A percentile compares a stretch with the other conserved stretches of the same genome.
These are phyloP conservation scores for Pseudodiploospora longispora DNA, from an alignment of 2,329 filamentous ascomycete genomes.

Conservation along the genomic window DNA sequence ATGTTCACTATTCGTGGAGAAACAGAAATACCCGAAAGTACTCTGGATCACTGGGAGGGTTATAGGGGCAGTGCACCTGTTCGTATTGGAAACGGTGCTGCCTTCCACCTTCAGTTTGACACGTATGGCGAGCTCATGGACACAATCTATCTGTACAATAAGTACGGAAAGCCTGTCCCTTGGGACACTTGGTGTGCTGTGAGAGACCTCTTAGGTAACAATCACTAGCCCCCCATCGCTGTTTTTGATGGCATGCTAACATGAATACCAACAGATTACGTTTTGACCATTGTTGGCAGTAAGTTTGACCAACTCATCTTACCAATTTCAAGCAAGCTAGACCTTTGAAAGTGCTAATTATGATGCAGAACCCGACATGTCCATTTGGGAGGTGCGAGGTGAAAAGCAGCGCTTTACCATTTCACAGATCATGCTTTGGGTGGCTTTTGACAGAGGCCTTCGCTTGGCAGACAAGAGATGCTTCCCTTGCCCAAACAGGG, in stretches of 20 bases:
- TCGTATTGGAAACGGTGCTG: constrained; percentile 69
- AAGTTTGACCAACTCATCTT: constrained; percentile 11
- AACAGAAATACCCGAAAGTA: constrained; percentile 64
- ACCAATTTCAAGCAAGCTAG: not conserved
- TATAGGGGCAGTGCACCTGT: constrained; percentile 65
- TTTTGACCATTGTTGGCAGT: constrained; percentile 57
- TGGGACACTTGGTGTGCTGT: constrained; percentile 72
- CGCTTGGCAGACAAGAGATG: constrained; percentile 68
- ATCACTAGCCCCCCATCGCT: not conserved
- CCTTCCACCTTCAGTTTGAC: constrained; percentile 68
- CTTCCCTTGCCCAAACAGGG: constrained; percentile 63
- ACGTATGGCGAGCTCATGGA: constrained; percentile 77
- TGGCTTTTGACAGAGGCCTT: constrained; percentile 67
- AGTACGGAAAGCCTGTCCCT: constrained; percentile 66
- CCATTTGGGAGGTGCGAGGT: constrained; percentile 74
- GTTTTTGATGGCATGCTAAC: not conserved
- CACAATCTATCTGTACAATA: constrained; percentile 70
- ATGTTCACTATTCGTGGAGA: constrained; percentile 75
- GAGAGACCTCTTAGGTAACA: constrained; percentile 52
- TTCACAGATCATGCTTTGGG: constrained; percentile 79
- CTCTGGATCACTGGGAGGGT: constrained; percentile 62
- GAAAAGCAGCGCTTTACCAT: constrained; percentile 71
- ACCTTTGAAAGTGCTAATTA: constrained; percentile 6
- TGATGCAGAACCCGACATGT: constrained; percentile 61
- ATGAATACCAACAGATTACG: constrained; percentile 45